These are phyloP conservation scores for Physocladia obscura DNA, from an alignment of 192 early-diverging fungal genomes.

Conservation along the genomic window DNA sequence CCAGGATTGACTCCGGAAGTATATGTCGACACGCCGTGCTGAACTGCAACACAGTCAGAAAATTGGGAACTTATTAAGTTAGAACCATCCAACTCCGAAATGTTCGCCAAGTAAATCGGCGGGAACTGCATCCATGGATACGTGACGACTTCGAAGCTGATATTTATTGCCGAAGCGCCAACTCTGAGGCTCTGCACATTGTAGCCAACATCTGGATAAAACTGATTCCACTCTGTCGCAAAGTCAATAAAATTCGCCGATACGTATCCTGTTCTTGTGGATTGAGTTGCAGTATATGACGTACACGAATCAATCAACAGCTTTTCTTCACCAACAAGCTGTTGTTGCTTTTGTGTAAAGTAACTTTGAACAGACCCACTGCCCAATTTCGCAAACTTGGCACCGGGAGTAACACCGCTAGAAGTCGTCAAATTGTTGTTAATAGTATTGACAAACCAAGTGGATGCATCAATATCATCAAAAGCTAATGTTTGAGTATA, in stretches of 20 bases:
- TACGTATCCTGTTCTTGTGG: not conserved
- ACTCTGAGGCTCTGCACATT: conserved; percentile 9
- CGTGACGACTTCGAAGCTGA: conserved; percentile 9
- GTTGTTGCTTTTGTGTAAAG: not conserved
- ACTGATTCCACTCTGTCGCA: not conserved
- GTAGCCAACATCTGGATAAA: conserved; percentile 20
- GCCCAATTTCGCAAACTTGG: not conserved
- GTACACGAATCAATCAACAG: not conserved
- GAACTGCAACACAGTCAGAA: conserved; percentile 15
- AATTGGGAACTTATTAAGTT: not conserved
- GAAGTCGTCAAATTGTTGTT: not conserved
- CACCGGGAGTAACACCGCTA: not conserved
- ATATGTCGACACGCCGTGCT: too few relatives aligned
- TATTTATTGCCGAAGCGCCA: not conserved
- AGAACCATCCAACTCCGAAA: too few relatives aligned
- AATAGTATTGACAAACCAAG: not conserved
- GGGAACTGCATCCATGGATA: not conserved
- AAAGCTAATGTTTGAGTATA: not conserved
- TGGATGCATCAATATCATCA: not conserved
- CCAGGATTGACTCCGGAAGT: not conserved
- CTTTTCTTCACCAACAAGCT: not conserved
- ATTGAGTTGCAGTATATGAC: not conserved
- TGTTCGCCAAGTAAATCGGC: conserved; percentile 6
- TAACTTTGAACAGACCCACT: not conserved
- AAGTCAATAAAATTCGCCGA: not conserved